Evolutionary conservation across 208 protist species (phyloP).

Genomic region (Crithidia bombi): DNA sequence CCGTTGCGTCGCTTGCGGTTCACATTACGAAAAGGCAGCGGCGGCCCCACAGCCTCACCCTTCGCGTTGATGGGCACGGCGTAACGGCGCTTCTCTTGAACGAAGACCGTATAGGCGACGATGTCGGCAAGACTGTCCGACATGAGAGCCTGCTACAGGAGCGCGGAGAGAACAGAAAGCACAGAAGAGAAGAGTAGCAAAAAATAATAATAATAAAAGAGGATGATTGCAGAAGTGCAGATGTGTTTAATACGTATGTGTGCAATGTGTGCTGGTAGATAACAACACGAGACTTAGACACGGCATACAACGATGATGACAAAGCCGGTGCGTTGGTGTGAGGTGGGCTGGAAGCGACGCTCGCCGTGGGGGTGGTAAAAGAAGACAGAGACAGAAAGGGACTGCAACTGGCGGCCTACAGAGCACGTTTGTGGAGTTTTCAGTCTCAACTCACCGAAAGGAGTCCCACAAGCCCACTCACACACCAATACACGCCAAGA

Average conservation of each 20-base stretch:
- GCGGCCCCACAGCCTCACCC: slow-evolving; percentile 12
- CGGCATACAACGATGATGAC: neutral
- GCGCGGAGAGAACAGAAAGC: neutral
- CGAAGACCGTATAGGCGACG: slow-evolving; percentile 7
- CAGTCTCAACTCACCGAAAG: no score
- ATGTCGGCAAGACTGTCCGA: neutral
- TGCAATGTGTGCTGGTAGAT: neutral
- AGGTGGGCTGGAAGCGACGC: no score
- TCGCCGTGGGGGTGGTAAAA: no score
- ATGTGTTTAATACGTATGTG: neutral
- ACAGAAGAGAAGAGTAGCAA: neutral
- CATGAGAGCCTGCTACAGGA: neutral
- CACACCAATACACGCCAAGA: no score
- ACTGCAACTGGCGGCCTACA: no score
- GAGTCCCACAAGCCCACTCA: no score
- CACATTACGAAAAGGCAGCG: slow-evolving; percentile 6
- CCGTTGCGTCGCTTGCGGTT: slow-evolving; percentile 14
- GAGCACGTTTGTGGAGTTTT: no score
- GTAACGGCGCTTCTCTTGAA: slow-evolving; percentile 22
- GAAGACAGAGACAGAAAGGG: no score
- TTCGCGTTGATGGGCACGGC: slow-evolving; percentile 12
- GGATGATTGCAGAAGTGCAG: neutral
- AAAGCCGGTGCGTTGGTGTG: neutral
- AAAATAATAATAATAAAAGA: neutral
- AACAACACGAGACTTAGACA: no score